phyloP scores from a whole-genome alignment of 306 rosid genomes.

The Crotalaria pallida region DNA sequence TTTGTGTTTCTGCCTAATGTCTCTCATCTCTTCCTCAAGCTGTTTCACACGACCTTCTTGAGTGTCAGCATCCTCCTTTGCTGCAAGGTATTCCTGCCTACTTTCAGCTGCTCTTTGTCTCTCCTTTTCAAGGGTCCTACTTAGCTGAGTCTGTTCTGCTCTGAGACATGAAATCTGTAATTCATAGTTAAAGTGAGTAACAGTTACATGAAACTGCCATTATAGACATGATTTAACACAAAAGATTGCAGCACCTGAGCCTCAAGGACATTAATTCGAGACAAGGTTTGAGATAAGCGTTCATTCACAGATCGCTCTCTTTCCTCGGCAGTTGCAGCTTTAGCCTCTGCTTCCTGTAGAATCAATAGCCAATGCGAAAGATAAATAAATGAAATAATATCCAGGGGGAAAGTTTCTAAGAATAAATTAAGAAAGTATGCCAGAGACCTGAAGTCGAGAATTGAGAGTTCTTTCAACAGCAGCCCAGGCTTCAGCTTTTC shows the following conservation, averaged over 20 bases:
- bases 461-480: constrained; percentile 94
- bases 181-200: constrained; percentile 29
- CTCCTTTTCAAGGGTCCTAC: constrained; percentile 94
- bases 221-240: constrained; percentile 12
- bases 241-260: constrained; percentile 75
- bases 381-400: constrained; percentile 12
- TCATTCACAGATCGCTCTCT: constrained; percentile 86
- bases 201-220: neutral
- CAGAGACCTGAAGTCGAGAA: constrained; percentile 86
- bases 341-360: constrained; percentile 89
- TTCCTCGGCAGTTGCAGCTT: constrained; percentile 97
- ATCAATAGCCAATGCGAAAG: constrained; percentile 33
- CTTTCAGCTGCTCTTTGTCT: constrained; percentile 98
- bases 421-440: constrained; percentile 15
- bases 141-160: constrained; percentile 91
- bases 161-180: constrained; percentile 95
- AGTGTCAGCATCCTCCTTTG: constrained; percentile 98
- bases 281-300: constrained; percentile 91
- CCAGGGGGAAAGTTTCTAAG: neutral
- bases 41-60: constrained; percentile 91
- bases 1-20: constrained; percentile 77
- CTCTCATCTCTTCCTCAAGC: constrained; percentile 81
- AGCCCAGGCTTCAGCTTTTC: constrained; percentile 95
- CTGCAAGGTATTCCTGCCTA: constrained; percentile 93
- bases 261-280: constrained; percentile 97